phyloP scores from a whole-genome alignment of 1,284 basidiomycete genomes.

The Porphyrellus sp. region DNA sequence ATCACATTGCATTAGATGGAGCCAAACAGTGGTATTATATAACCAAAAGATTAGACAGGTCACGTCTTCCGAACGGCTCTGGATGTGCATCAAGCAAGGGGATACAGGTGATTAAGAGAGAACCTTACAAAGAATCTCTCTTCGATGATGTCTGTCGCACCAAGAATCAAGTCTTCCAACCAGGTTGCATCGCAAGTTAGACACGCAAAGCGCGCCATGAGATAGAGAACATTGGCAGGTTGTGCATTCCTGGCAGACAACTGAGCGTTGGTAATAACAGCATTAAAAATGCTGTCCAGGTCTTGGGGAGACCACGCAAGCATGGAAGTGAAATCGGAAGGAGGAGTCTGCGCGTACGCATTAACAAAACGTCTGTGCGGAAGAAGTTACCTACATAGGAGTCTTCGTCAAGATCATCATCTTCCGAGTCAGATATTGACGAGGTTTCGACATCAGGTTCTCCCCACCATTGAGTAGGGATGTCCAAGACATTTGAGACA shows the following conservation, averaged over 20 bases:
- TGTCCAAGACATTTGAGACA: constrained; percentile 53
- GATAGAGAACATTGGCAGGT: constrained; percentile 80
- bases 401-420: constrained; percentile 44
- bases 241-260: constrained; percentile 68
- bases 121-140: constrained; percentile 82
- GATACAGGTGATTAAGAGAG: constrained; percentile 1
- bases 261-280: constrained; percentile 71
- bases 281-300: constrained; percentile 75
- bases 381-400: constrained; percentile 49
- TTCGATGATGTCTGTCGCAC: constrained; percentile 90
- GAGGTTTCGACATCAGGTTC: constrained; percentile 37
- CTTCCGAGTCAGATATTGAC: constrained; percentile 44
- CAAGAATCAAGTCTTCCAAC: constrained; percentile 89
- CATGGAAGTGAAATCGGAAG: constrained; percentile 74
- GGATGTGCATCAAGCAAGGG: constrained; percentile 16
- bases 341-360: constrained; percentile 53
- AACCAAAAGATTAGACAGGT: constrained; percentile 92
- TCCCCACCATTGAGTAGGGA: constrained; percentile 68
- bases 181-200: constrained; percentile 83
- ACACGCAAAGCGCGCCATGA: constrained; percentile 85
- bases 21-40: constrained; percentile 85
- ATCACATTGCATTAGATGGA: constrained; percentile 89
- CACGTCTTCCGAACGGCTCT: constrained; percentile 83
- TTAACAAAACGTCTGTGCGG: constrained; percentile 18
- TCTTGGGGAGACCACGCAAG: constrained; percentile 85